Evolutionary conservation across 129 eudicot species (phyloP).

Genomic region (Cynara cardunculus): DNA sequence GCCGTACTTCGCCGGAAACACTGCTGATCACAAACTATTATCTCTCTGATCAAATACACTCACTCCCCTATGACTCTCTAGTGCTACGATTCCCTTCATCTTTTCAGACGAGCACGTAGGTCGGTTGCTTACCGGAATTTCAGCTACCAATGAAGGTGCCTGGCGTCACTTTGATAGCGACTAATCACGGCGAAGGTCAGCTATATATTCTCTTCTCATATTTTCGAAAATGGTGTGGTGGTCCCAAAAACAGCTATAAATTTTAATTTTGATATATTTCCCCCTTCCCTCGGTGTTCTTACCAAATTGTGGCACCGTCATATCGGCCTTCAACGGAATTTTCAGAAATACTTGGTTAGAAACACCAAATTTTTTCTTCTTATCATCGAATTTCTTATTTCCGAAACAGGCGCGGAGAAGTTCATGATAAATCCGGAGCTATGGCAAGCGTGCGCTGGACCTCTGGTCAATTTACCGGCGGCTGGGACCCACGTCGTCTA

Average conservation of each 20-base stretch:
- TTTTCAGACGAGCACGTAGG: background rate
- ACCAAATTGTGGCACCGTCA: background rate
- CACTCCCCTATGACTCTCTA: constrained; percentile 12
- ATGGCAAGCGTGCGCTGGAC: constrained; percentile 99
- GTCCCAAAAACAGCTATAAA: background rate
- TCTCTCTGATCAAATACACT: background rate
- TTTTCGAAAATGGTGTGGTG: background rate
- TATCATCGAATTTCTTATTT: background rate
- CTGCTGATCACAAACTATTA: background rate
- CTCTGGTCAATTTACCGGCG: constrained; percentile 84
- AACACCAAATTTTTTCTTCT: no score
- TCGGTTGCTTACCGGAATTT: constrained; percentile 1
- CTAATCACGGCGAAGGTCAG: constrained; percentile 66
- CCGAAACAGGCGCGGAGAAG: constrained; percentile 45
- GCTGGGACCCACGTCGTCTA: constrained; percentile 96
- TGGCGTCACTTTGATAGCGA: constrained; percentile 45
- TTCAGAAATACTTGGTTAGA: no score
- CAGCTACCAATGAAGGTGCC: constrained; percentile 45
- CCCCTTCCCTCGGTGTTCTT: background rate
- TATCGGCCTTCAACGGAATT: background rate
- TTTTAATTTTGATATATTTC: background rate
- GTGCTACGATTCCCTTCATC: constrained; percentile 26
- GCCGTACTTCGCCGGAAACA: constrained; percentile 25
- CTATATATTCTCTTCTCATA: background rate
- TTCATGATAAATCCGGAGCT: constrained; percentile 69